Conservation (phyloP, 495 filamentous ascomycete species). For the Penicillium mononematosum region DNA sequence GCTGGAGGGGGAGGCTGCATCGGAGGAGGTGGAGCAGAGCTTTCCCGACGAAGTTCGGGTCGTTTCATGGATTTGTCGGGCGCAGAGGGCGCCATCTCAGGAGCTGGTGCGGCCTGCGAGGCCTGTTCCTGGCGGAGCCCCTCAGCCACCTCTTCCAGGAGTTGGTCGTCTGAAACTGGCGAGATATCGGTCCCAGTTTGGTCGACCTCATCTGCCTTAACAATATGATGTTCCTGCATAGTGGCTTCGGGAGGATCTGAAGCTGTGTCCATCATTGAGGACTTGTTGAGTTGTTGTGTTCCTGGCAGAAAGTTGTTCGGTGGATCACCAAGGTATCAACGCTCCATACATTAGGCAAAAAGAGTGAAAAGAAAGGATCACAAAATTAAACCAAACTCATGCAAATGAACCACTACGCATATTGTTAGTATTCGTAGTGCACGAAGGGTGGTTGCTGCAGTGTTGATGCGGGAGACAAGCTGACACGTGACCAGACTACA, state of each 20-base stretch:
- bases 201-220: constrained; percentile 56
- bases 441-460: constrained; percentile 7
- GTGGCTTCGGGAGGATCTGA: constrained; percentile 22
- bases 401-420: constrained; percentile 1
- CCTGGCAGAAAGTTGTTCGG: constrained; percentile 11
- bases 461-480: constrained; percentile 5
- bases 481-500: constrained; percentile 4
- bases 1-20: constrained; percentile 59
- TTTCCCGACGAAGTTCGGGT: constrained; percentile 57
- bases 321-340: constrained; percentile 11
- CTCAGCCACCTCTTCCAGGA: constrained; percentile 50
- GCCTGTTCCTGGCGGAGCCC: constrained; percentile 48
- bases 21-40: constrained; percentile 56
- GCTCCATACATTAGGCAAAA: constrained; percentile 18
- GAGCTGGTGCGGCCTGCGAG: constrained; percentile 15
- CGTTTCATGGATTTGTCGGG: constrained; percentile 34
- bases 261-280: constrained; percentile 33
- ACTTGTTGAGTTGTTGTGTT: not conserved
- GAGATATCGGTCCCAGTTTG: constrained; percentile 55
- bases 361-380: not conserved
- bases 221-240: constrained; percentile 44
- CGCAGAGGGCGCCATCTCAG: constrained; percentile 14
- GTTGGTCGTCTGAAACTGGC: constrained; percentile 47
- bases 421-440: not conserved
- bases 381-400: not conserved